Conservation (phyloP, 768 basidiomycete genomes). For the Mycena polygramma region DNA sequence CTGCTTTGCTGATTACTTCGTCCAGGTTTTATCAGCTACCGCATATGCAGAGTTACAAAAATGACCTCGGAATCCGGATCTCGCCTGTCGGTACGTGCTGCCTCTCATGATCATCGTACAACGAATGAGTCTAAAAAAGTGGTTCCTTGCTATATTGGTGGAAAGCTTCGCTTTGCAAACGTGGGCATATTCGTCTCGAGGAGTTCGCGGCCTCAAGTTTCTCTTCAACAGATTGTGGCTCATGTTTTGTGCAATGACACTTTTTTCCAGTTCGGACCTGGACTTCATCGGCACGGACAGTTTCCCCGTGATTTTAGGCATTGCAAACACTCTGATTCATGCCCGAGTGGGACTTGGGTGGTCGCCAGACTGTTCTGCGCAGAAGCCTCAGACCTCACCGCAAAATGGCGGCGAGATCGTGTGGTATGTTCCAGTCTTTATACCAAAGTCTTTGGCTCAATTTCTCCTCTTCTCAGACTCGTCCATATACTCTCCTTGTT, state of each 20-base stretch:
- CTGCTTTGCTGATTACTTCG: neutral
- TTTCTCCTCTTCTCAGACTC: no score
- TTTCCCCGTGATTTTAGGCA: conserved; percentile 11
- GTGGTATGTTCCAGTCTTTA: no score
- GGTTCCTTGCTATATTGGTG: neutral
- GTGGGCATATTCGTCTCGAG: neutral
- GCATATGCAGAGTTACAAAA: neutral
- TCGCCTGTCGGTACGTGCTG: neutral
- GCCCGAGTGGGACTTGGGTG: conserved; percentile 8
- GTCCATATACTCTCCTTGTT: no score
- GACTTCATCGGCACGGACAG: neutral
- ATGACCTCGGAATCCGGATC: neutral
- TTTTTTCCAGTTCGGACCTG: neutral
- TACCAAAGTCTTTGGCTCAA: no score
- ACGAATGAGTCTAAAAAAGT: neutral
- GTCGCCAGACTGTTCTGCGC: no score
- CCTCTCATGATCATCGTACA: neutral
- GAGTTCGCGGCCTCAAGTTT: no score
- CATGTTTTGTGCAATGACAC: neutral
- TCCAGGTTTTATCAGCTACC: neutral
- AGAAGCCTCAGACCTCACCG: no score
- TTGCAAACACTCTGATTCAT: conserved; percentile 16
- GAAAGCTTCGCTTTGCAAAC: neutral
- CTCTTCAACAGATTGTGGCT: neutral
- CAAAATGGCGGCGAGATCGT: no score